Evolutionary conservation across 495 filamentous ascomycete genomes (phyloP), one percentile per base, ranked within the genome.

Genomic region (Cercophora newfieldiana): DNA sequence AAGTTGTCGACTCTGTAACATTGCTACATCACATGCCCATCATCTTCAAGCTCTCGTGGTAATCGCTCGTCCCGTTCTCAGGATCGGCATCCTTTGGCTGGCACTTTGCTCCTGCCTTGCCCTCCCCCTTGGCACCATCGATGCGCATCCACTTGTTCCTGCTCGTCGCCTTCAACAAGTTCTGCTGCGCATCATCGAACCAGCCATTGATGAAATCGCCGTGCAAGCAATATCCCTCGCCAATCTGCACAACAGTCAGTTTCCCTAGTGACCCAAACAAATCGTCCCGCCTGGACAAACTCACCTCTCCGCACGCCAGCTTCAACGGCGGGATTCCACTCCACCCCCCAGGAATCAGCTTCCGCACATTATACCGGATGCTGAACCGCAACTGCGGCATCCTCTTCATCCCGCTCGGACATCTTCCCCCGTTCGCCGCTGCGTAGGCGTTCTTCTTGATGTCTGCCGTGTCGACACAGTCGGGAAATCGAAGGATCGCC

Each of bases 191-290:
- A 61, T 77, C 75, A 44, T 73, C 71, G 30, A 70, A 76, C 74
- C 74, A 77, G 2, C 75, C 74, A 22, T 76, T 76, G 53, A 76
- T 70, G 22, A 76, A 73, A 29, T 77, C 75, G 0, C 75, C 74
- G 44, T 77, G 72, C 47, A 74, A 66, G 55, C 72, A 77, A 58
- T 73, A 75, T 7, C 75, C 72, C 12, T 74, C 73, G 3, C 73
- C 75, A 22, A 74, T 58, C 55, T 58, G 55, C 10, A 3, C 1
- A 14, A 8, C 24, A 28, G 26, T 58, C 26, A 58, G 25, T 28
- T n/a, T n/a, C n/a, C n/a, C n/a, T n/a, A n/a, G n/a, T n/a, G n/a
- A n/a, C n/a, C n/a, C n/a, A n/a, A n/a, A n/a, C n/a, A n/a, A n/a
- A 30, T 8, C 25, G 25, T 19, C 18, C 54, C 18, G 1, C 24